Conservation (phyloP, 176 grass and related monocot genomes). For the Zoysia japonica region DNA sequence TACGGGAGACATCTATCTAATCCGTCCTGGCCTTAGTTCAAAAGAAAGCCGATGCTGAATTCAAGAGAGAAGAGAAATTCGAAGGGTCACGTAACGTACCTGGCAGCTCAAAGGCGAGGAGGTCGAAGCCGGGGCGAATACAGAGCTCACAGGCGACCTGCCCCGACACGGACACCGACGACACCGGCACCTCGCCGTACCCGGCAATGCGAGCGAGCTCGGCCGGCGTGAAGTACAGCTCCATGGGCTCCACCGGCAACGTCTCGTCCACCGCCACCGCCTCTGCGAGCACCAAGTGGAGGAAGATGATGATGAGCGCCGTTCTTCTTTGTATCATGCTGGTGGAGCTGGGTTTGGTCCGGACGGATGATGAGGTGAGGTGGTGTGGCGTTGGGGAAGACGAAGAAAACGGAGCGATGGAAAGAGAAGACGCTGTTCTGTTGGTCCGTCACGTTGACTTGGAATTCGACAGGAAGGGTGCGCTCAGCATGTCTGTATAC, state of each 20-base stretch:
- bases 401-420: not conserved
- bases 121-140: constrained; percentile 38
- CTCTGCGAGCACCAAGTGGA: not conserved
- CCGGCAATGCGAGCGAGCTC: constrained; percentile 66
- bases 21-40: no score
- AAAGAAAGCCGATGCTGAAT: not conserved
- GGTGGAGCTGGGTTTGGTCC: not conserved
- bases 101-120: constrained; percentile 56
- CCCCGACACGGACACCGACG: constrained; percentile 65
- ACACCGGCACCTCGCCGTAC: constrained; percentile 72
- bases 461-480: not conserved
- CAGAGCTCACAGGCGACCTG: constrained; percentile 60
- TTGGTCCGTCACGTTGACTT: constrained; percentile 30
- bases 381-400: not conserved
- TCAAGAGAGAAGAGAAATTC: not conserved
- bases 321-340: not conserved
- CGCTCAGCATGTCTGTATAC: constrained; percentile 6
- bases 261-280: not conserved
- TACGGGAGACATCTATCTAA: not conserved
- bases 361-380: not conserved
- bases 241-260: constrained; percentile 39
- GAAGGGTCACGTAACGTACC: not conserved
- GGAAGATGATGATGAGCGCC: not conserved
- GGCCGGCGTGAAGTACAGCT: constrained; percentile 52
- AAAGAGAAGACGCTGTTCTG: not conserved